These are phyloP conservation scores for Pythium sp. DNA, from an alignment of 352 stramenopile species.

Conservation along the genomic window DNA sequence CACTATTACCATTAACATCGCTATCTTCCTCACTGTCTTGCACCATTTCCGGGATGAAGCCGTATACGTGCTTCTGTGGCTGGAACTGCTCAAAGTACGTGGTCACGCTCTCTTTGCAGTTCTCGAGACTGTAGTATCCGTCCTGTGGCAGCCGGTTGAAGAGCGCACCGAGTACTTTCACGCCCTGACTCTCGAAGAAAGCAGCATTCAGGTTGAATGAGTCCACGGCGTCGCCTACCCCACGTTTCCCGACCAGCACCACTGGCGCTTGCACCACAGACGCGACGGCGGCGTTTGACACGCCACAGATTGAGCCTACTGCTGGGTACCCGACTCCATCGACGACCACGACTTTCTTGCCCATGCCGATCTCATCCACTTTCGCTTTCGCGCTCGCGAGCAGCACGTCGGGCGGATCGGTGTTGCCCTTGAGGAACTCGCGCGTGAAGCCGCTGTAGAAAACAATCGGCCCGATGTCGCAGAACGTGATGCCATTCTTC, in stretches of 20 bases:
- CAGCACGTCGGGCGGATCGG: slow-evolving; percentile 78
- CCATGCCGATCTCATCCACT: slow-evolving; percentile 85
- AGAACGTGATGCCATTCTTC: slow-evolving; percentile 80
- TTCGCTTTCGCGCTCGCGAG: slow-evolving; percentile 78
- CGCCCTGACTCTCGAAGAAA: slow-evolving; percentile 91
- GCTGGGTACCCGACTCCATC: slow-evolving; percentile 97
- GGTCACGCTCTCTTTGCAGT: slow-evolving; percentile 87
- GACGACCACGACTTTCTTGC: slow-evolving; percentile 93
- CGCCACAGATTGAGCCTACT: slow-evolving; percentile 76
- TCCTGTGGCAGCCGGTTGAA: slow-evolving; percentile 94
- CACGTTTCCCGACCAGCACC: slow-evolving; percentile 93
- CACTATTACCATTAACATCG: slow-evolving; percentile 4
- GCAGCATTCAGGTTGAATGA: slow-evolving; percentile 96
- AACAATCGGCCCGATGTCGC: slow-evolving; percentile 92
- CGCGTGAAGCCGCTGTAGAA: slow-evolving; percentile 97
- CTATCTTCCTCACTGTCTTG: slow-evolving; percentile 17
- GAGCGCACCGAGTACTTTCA: slow-evolving; percentile 94
- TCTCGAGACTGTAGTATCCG: slow-evolving; percentile 94
- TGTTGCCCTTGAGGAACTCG: slow-evolving; percentile 93
- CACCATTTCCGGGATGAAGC: slow-evolving; percentile 77
- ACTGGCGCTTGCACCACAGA: slow-evolving; percentile 72
- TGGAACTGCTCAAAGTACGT: slow-evolving; percentile 91
- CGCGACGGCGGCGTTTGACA: slow-evolving; percentile 77
- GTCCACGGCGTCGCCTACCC: slow-evolving; percentile 97
- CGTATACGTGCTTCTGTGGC: slow-evolving; percentile 66